These are phyloP conservation scores for Tulasnella sp. DNA, from an alignment of 768 basidiomycete species.

Conservation along the genomic window DNA sequence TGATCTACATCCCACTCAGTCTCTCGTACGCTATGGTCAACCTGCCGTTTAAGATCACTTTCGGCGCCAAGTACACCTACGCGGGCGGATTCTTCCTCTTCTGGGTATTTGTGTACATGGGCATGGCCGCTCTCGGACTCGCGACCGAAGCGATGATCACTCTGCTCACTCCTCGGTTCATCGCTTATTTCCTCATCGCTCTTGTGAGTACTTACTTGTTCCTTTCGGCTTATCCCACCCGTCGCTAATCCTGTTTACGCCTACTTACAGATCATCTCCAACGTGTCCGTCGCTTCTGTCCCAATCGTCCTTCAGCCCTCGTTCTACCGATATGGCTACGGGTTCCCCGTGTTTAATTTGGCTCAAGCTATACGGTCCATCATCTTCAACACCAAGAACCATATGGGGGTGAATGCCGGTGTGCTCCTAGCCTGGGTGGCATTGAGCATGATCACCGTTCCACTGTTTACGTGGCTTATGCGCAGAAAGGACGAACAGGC, in stretches of 20 bases:
- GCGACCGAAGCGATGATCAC: constrained; percentile 28
- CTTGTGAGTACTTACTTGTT: not conserved
- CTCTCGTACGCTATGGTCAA: constrained; percentile 44
- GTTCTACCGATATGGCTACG: constrained; percentile 56
- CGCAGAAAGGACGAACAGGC: constrained; percentile 9
- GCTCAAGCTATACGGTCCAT: constrained; percentile 42
- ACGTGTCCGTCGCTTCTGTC: constrained; percentile 41
- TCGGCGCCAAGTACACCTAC: constrained; percentile 37
- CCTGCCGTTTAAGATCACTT: constrained; percentile 44
- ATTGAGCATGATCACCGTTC: constrained; percentile 14
- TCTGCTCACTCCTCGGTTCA: constrained; percentile 37
- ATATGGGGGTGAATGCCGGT: constrained; percentile 38
- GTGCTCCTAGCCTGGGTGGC: constrained; percentile 38
- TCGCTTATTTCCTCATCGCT: constrained; percentile 37
- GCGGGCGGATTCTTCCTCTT: no score
- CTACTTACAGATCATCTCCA: constrained; percentile 52
- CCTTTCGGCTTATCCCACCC: no score
- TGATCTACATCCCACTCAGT: constrained; percentile 41
- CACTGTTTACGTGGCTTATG: constrained; percentile 19
- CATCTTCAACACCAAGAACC: constrained; percentile 52
- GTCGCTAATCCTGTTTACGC: not conserved
- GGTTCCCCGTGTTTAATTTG: constrained; percentile 63
- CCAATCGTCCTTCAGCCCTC: constrained; percentile 36
- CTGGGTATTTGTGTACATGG: constrained; percentile 29
- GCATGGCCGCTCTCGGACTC: constrained; percentile 37